Percentiles rank a stretch among this genome's conserved stretches.
These are phyloP conservation scores for Thraustochytrium sp. DNA, from an alignment of 352 stramenopile genomes.

Conservation along the genomic window DNA sequence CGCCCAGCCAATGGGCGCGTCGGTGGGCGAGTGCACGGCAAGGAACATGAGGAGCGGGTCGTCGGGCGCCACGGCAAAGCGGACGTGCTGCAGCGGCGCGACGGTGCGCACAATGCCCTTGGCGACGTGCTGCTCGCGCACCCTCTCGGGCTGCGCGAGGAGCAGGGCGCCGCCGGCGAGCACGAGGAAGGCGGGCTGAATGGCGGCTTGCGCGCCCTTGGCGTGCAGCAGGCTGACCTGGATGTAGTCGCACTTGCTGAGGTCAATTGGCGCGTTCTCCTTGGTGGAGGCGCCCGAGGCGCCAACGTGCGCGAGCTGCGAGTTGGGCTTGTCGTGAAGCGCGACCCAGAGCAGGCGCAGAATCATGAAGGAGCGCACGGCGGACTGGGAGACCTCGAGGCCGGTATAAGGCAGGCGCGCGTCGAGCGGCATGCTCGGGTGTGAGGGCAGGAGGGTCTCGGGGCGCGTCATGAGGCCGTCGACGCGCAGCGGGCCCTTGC, in stretches of 20 bases:
- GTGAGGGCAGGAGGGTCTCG: neutral
- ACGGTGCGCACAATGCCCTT: constrained; percentile 2
- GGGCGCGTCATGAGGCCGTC: constrained; percentile 19
- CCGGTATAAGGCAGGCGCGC: neutral
- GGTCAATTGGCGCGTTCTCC: neutral
- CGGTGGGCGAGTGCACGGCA: neutral
- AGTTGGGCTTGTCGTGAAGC: constrained; percentile 1
- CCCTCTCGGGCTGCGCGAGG: neutral
- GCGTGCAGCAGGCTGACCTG: constrained; percentile 3
- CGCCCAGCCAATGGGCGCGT: neutral
- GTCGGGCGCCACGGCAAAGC: neutral
- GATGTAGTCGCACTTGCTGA: constrained; percentile 35
- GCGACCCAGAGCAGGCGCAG: constrained; percentile 23
- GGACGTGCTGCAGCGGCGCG: neutral
- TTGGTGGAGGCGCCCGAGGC: neutral
- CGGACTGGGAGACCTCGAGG: neutral
- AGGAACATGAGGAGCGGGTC: constrained; percentile 16
- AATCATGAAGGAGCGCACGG: constrained; percentile 39
- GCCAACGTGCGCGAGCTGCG: neutral
- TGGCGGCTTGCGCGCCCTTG: neutral
- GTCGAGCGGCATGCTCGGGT: constrained; percentile 10
- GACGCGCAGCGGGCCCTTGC: constrained; percentile 3
- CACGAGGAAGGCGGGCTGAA: constrained; percentile 27
- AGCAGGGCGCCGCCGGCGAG: constrained; percentile 14
- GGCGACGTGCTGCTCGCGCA: neutral